Conservation (phyloP, 2,329 filamentous ascomycete species). For the Colletotrichum paranaense region DNA sequence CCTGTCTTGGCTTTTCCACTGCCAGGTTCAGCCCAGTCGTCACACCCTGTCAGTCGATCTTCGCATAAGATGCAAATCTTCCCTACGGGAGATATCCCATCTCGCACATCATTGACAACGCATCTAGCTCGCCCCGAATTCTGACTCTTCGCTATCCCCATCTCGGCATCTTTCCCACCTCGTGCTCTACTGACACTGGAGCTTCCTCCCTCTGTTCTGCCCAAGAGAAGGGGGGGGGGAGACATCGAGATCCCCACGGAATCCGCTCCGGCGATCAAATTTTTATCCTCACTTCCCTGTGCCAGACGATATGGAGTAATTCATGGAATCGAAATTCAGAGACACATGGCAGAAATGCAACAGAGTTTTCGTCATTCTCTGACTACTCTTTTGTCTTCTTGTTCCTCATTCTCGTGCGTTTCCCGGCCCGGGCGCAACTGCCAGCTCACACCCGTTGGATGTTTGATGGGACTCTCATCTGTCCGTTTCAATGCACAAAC, state of each 20-base stretch:
- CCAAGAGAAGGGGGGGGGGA: background rate
- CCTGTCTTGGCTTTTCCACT: background rate
- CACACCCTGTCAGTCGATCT: conserved; percentile 33
- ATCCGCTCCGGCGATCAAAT: conserved; percentile 17
- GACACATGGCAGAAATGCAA: background rate
- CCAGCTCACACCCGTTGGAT: conserved; percentile 18
- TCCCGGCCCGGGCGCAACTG: conserved; percentile 20
- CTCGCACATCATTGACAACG: conserved; percentile 35
- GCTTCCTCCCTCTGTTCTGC: too few species aligned
- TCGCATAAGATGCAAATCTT: conserved; percentile 36
- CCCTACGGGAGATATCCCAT: conserved; percentile 36
- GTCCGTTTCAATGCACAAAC: conserved; percentile 17
- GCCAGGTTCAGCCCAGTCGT: conserved; percentile 33
- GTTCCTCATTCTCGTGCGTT: background rate
- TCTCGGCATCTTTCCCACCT: conserved; percentile 11
- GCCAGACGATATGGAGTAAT: conserved; percentile 21
- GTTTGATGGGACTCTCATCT: conserved; percentile 12
- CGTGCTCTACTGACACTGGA: background rate
- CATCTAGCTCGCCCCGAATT: conserved; percentile 31
- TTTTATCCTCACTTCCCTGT: conserved; percentile 9
- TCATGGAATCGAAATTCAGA: background rate
- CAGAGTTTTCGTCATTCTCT: conserved; percentile 13
- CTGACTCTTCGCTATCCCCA: conserved; percentile 18
- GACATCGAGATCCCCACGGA: conserved; percentile 30
- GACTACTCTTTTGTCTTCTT: background rate